These are phyloP conservation scores for Beta corolliflora DNA, from an alignment of 179 eudicot species.

Conservation along the genomic window DNA sequence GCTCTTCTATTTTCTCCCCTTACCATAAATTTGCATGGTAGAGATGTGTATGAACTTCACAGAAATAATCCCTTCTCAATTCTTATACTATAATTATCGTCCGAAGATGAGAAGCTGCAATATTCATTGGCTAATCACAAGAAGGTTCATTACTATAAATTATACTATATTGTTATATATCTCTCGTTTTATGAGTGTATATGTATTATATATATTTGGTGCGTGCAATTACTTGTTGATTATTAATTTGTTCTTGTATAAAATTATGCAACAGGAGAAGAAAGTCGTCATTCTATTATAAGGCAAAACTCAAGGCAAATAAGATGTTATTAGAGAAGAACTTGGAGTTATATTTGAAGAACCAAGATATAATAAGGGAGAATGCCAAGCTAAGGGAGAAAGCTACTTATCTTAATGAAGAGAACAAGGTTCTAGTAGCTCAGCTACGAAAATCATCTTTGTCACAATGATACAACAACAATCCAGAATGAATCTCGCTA, in stretches of 20 bases:
- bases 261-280: conserved; percentile 26
- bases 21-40: not conserved
- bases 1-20: not conserved
- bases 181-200: not conserved
- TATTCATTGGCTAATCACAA: conserved; percentile 21
- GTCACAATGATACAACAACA: not conserved
- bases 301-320: conserved; percentile 17
- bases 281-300: conserved; percentile 8
- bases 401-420: conserved; percentile 53
- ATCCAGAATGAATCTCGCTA: not conserved
- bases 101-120: conserved; percentile 17
- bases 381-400: conserved; percentile 60
- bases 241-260: not conserved
- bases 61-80: conserved; percentile 11
- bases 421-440: conserved; percentile 56
- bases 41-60: conserved; percentile 22
- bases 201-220: not conserved
- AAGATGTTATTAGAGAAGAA: conserved; percentile 52
- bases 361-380: conserved; percentile 53
- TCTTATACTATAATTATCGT: not conserved
- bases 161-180: not conserved
- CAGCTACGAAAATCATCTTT: conserved; percentile 28
- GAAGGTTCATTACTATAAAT: conserved; percentile 17
- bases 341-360: conserved; percentile 71
- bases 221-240: too few species aligned